Evolutionary conservation across 352 stramenopile species (phyloP).

Genomic region (Globisporangium nodosum): DNA sequence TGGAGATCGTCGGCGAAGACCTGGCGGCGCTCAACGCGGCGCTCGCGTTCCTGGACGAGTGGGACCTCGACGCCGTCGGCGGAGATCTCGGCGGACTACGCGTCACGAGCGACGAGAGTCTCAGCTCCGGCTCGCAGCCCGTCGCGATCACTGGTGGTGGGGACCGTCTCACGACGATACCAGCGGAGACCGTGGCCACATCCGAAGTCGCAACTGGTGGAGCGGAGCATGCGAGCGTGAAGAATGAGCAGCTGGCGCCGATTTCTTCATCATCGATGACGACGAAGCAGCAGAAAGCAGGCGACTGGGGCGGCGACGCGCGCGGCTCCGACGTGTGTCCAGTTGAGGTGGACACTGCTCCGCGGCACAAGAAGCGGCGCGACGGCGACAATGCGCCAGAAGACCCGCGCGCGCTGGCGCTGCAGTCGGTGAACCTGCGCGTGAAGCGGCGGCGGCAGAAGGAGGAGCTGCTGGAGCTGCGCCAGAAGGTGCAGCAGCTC

Average conservation of each 20-base stretch:
- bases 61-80: conserved; percentile 8
- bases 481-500: conserved; percentile 13
- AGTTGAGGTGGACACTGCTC: conserved; percentile 3
- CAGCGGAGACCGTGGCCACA: not conserved
- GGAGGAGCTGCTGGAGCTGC: conserved; percentile 12
- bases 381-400: not conserved
- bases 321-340: not conserved
- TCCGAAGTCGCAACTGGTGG: no score
- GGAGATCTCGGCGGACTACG: not conserved
- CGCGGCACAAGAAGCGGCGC: conserved; percentile 7
- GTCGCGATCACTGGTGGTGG: no score
- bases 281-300: not conserved
- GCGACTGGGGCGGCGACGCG: not conserved
- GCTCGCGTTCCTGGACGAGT: conserved; percentile 15
- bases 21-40: conserved; percentile 11
- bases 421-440: conserved; percentile 9
- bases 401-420: conserved; percentile 6
- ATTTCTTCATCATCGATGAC: no score
- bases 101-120: not conserved
- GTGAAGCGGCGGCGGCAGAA: conserved; percentile 10
- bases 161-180: not conserved
- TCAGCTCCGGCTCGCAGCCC: not conserved
- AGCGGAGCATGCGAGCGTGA: not conserved
- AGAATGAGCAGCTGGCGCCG: not conserved
- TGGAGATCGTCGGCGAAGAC: conserved; percentile 5